These are phyloP conservation scores for Chimonanthus salicifolius DNA, from an alignment of 164 flowering plant species.

Conservation along the genomic window DNA sequence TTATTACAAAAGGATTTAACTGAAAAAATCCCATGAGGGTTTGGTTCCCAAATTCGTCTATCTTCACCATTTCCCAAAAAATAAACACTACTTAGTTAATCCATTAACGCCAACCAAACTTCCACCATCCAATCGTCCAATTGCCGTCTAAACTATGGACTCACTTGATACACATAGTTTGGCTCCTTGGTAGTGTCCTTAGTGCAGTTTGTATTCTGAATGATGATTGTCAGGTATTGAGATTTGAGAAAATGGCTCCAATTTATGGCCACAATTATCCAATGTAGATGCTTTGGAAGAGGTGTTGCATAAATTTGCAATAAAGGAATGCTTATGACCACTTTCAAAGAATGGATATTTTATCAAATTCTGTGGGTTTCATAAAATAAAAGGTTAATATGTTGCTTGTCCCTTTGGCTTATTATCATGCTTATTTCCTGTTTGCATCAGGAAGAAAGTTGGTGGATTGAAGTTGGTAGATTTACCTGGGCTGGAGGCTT, in stretches of 20 bases:
- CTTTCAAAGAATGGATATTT: background rate
- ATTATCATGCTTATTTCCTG: background rate
- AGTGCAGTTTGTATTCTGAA: background rate
- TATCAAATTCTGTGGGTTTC: background rate
- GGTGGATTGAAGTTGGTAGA: constrained; percentile 94
- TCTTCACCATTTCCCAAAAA: too few species aligned
- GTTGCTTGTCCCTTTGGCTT: background rate
- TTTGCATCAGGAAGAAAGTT: constrained; percentile 65
- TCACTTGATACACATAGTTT: too few species aligned
- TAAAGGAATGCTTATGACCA: background rate
- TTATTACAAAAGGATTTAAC: too few species aligned
- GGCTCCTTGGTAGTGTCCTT: background rate
- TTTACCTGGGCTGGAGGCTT: constrained; percentile 81
- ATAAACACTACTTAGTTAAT: too few species aligned
- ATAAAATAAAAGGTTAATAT: too few species aligned
- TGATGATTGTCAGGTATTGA: background rate
- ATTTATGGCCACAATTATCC: background rate
- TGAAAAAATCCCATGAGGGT: too few species aligned
- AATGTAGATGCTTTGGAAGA: background rate
- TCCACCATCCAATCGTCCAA: too few species aligned
- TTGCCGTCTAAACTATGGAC: too few species aligned
- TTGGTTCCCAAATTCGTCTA: too few species aligned
- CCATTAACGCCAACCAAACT: too few species aligned
- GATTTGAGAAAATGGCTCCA: background rate
- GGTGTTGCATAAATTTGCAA: background rate